Base-by-base conservation (phyloP, 73 alveolate genomes). In the Diophrys appendiculata region DNA sequence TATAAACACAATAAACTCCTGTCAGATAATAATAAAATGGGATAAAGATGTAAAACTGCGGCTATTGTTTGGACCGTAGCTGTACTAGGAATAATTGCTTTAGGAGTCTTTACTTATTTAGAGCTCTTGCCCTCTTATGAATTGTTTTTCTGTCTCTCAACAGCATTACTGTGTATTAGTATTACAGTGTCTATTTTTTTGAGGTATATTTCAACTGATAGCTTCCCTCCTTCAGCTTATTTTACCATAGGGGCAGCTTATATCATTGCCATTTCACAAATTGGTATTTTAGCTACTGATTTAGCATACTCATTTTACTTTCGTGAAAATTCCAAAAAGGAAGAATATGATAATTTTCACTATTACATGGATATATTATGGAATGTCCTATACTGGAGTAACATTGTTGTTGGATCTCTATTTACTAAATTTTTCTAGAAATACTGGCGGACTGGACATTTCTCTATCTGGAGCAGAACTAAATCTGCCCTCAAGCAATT, bases 371-470 rank as follows among this genome's bases (percentile, higher is more conserved):
- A 54, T 3, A 33, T 70, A 0, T 24, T 85, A 0, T 85, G 93
- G 93, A 77, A 78, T 72, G 18, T 85, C 29, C 28, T 85, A 27
- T 85, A 85, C 56, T 85, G 88, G 88, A 87, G 93, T 3, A 55
- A 55, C 35, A 73, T 85, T 0, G 18, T 78, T 1, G 56, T 22
- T 33, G 93, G 93, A 0, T 70, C 88, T 0, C 31, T 85, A 26
- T 24, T 78, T 18, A 71, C 76, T 70, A 64, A 78, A 35, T 85
- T 77, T 54, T 78, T 78, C 77, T 26, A 60, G 24, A 79, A 71
- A 54, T 85, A 72, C 77, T 85, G 93, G 93, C 26, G 72, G 33
- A 71, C 81, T 25, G 93, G 93, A 34, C 88, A 78, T 52, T 85
- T 78, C 72, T 24, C 88, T 23, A 8, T 69, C 30, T 32, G 76